These are phyloP conservation scores for Podaxis mareebaensis DNA, from an alignment of 768 basidiomycete species.

Conservation along the genomic window DNA sequence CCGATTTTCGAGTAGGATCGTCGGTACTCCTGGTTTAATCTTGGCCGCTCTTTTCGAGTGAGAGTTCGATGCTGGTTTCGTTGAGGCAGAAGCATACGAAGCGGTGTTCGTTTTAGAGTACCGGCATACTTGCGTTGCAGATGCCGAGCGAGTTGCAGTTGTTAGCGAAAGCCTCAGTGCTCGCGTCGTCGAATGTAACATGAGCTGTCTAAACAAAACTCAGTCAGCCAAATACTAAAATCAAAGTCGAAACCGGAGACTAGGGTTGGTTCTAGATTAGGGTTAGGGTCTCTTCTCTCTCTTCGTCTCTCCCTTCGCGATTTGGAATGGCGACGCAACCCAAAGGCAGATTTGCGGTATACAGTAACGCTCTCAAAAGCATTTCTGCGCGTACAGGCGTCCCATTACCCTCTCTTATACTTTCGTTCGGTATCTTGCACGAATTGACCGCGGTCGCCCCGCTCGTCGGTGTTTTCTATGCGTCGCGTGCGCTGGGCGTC, in stretches of 20 bases:
- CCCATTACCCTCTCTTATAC: constrained; percentile 70
- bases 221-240: no score
- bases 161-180: neutral
- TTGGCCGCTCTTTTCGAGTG: neutral
- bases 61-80: neutral
- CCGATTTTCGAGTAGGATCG: constrained; percentile 5
- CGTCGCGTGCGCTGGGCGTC: constrained; percentile 62
- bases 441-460: constrained; percentile 83
- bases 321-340: constrained; percentile 20
- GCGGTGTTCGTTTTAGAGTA: neutral
- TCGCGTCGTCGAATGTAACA: constrained; percentile 2
- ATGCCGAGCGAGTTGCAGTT: neutral
- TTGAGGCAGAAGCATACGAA: neutral
- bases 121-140: neutral
- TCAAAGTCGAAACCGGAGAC: neutral
- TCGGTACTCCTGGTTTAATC: neutral
- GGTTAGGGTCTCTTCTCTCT: constrained; percentile 5
- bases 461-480: constrained; percentile 72
- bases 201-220: neutral
- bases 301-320: neutral
- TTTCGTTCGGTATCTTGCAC: constrained; percentile 84
- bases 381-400: constrained; percentile 72
- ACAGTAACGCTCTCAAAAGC: constrained; percentile 53
- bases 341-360: constrained; percentile 42
- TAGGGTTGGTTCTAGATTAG: neutral